Evolutionary conservation across 2,329 filamentous ascomycete species (phyloP).

Genomic region (Epicoccum sorghinum): DNA sequence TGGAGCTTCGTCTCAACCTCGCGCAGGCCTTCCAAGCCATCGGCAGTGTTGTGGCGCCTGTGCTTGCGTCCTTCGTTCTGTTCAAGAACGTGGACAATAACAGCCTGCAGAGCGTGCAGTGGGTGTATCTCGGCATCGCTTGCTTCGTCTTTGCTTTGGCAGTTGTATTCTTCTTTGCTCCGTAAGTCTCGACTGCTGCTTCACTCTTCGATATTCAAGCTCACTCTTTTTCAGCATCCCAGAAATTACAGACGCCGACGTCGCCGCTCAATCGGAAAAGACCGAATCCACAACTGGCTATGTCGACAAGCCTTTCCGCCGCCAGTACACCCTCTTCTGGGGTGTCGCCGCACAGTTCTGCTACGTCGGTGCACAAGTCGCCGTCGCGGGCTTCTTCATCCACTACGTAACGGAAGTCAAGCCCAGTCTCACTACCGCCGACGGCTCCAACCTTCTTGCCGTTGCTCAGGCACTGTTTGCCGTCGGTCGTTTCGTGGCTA

Average conservation of each 20-base stretch:
- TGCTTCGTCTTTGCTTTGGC: slow-evolving; percentile 65
- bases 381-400: slow-evolving; percentile 55
- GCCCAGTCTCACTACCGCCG: slow-evolving; percentile 39
- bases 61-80: slow-evolving; percentile 64
- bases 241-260: slow-evolving; percentile 64
- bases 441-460: slow-evolving; percentile 49
- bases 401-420: slow-evolving; percentile 50
- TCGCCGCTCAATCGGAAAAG: slow-evolving; percentile 58
- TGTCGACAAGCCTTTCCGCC: slow-evolving; percentile 54
- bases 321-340: slow-evolving; percentile 58
- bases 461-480: slow-evolving; percentile 64
- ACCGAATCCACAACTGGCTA: slow-evolving; percentile 38
- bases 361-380: slow-evolving; percentile 66
- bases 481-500: slow-evolving; percentile 61
- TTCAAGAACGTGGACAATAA: slow-evolving; percentile 58
- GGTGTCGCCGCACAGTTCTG: slow-evolving; percentile 62
- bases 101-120: slow-evolving; percentile 35
- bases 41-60: slow-evolving; percentile 62
- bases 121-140: slow-evolving; percentile 67
- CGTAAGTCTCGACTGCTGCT: slow-evolving; percentile 25
- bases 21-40: slow-evolving; percentile 66
- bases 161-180: slow-evolving; percentile 64
- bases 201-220: neutral
- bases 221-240: slow-evolving; percentile 48
- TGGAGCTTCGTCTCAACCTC: slow-evolving; percentile 64